These are phyloP conservation scores for Abelmoschus esculentus DNA, from an alignment of 345 rosid genomes.

Conservation along the genomic window DNA sequence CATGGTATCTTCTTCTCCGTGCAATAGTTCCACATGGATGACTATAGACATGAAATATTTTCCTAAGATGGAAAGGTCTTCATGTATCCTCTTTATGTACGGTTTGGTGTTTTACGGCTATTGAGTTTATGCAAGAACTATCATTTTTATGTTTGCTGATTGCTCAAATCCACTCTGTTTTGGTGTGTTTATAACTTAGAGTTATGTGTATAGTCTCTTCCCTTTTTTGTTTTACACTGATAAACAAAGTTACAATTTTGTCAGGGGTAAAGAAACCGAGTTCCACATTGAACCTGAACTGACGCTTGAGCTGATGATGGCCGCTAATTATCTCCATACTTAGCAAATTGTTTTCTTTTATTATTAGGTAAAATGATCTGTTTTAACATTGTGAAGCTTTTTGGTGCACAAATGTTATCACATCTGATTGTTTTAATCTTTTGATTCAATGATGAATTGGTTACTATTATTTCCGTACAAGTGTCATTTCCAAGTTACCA, in stretches of 20 bases:
- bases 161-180: too few relatives aligned
- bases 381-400: neutral
- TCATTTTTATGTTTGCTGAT: too few relatives aligned
- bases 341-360: slow-evolving; percentile 5
- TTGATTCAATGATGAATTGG: neutral
- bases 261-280: slow-evolving; percentile 61
- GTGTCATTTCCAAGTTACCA: neutral
- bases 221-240: too few relatives aligned
- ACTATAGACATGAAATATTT: neutral
- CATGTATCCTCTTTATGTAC: neutral
- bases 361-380: neutral
- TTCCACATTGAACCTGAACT: slow-evolving; percentile 65
- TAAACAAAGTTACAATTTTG: neutral
- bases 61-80: neutral
- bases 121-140: neutral
- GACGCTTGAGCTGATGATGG: slow-evolving; percentile 71
- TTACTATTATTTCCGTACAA: neutral
- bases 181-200: too few relatives aligned
- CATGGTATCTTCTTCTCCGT: too few relatives aligned
- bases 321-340: slow-evolving; percentile 70
- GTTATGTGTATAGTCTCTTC: too few relatives aligned
- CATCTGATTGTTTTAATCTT: neutral
- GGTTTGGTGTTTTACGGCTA: neutral
- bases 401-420: neutral
- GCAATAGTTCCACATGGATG: too few relatives aligned